phyloP scores from a whole-genome alignment of 2,329 filamentous ascomycete species.

The Gyromitra esculenta region DNA sequence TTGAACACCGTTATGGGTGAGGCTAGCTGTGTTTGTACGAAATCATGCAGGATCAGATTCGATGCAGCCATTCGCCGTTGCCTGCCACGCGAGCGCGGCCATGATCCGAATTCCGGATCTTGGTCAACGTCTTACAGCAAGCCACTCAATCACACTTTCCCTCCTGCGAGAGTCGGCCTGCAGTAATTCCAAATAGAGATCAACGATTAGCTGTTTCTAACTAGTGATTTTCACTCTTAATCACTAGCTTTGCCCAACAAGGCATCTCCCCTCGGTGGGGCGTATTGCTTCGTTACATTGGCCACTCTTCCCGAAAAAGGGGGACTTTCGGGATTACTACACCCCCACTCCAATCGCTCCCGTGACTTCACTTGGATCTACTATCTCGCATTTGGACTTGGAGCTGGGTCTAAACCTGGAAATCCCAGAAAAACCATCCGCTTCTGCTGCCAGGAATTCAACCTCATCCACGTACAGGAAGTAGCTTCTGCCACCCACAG shows the following conservation, averaged over 20 bases:
- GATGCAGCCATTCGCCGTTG: slow-evolving; percentile 36
- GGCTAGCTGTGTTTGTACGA: slow-evolving; percentile 28
- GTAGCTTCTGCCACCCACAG: too few relatives aligned
- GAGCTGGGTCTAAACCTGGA: not conserved
- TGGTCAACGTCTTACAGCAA: slow-evolving; percentile 40
- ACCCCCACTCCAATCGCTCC: not conserved
- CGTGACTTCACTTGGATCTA: slow-evolving; percentile 8
- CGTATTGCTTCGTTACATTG: not conserved
- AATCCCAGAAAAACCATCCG: not conserved
- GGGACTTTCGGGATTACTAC: slow-evolving; percentile 1
- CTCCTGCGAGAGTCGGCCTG: slow-evolving; percentile 18
- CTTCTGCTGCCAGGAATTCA: not conserved
- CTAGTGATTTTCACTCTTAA: not conserved
- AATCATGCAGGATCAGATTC: slow-evolving; percentile 36
- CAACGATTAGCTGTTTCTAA: slow-evolving; percentile 4
- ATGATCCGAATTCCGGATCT: slow-evolving; percentile 46
- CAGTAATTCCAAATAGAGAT: slow-evolving; percentile 35
- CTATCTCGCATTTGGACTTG: slow-evolving; percentile 3
- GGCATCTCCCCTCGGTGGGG: slow-evolving; percentile 2
- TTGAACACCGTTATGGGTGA: slow-evolving; percentile 16
- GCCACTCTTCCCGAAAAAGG: not conserved
- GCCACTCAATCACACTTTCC: slow-evolving; percentile 22
- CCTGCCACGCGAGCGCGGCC: slow-evolving; percentile 39
- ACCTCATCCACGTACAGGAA: not conserved
- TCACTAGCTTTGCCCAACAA: slow-evolving; percentile 3